These are phyloP conservation scores for Vachellia pachyceras DNA, from an alignment of 306 rosid genomes.

Conservation along the genomic window DNA sequence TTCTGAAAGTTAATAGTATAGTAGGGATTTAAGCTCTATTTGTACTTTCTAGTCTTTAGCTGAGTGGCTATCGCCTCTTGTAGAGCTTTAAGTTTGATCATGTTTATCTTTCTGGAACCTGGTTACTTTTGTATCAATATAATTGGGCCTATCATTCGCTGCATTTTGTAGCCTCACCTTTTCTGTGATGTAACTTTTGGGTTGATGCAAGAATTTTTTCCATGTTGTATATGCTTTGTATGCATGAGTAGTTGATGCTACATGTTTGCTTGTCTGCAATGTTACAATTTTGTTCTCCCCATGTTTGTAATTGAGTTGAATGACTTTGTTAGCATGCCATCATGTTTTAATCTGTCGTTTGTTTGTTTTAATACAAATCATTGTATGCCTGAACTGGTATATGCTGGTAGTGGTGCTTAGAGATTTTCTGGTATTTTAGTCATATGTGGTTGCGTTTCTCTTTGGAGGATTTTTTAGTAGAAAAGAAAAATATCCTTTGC, in stretches of 20 bases:
- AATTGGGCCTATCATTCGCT: slow-evolving; percentile 17
- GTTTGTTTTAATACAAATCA: neutral
- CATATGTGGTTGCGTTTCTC: neutral
- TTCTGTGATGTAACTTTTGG: neutral
- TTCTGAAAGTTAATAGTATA: slow-evolving; percentile 47
- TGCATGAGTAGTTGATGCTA: neutral
- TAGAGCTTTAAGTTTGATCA: slow-evolving; percentile 38
- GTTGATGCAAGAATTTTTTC: neutral
- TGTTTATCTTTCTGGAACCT: slow-evolving; percentile 14
- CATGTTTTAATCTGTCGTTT: neutral
- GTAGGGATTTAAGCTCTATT: slow-evolving; percentile 50
- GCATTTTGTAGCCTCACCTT: neutral
- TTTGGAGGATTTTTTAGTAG: neutral
- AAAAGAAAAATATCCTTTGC: neutral
- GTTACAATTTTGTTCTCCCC: neutral
- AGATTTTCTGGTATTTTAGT: neutral
- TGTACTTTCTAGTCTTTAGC: slow-evolving; percentile 52
- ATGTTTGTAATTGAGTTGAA: neutral
- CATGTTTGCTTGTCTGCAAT: neutral
- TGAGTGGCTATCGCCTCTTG: slow-evolving; percentile 43
- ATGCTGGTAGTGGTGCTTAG: neutral
- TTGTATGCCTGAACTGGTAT: neutral
- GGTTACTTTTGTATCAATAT: slow-evolving; percentile 28
- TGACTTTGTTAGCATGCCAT: neutral
- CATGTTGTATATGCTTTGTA: neutral